Conservation (phyloP, 257 asterid species). For the Solanum lycopersicoides region DNA sequence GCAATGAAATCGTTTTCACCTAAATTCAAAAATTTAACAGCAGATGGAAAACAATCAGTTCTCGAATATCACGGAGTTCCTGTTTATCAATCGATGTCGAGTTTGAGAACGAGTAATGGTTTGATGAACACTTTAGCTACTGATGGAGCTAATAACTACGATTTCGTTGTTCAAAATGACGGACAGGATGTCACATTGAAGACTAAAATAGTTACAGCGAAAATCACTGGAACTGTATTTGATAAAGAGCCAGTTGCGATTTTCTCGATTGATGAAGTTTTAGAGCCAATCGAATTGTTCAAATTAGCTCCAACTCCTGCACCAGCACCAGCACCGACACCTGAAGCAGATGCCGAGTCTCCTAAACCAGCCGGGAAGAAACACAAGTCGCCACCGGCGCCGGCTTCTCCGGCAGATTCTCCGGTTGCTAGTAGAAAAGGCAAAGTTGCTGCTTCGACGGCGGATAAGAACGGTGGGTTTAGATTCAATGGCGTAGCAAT, state of each 20-base stretch:
- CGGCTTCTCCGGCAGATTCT: conserved; percentile 32
- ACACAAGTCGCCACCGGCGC: conserved; percentile 45
- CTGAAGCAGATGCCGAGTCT: conserved; percentile 14
- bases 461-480: conserved; percentile 6
- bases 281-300: conserved; percentile 41
- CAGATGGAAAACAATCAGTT: conserved; percentile 24
- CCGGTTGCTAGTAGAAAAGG: conserved; percentile 37
- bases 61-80: conserved; percentile 50
- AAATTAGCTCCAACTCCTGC: conserved; percentile 23
- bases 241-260: conserved; percentile 43
- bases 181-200: conserved; percentile 40
- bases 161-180: conserved; percentile 39
- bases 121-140: conserved; percentile 41
- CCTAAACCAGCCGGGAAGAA: conserved; percentile 25
- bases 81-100: conserved; percentile 21
- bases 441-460: conserved; percentile 27
- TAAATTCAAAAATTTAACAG: conserved; percentile 35
- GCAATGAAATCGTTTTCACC: conserved; percentile 51
- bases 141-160: conserved; percentile 32
- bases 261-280: conserved; percentile 30
- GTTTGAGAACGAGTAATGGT: conserved; percentile 47
- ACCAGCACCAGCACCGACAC: conserved; percentile 45
- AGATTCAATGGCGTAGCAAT: background rate
- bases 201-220: conserved; percentile 40
- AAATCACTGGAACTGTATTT: conserved; percentile 22